These are phyloP conservation scores for Aspergillus taichungensis DNA, from an alignment of 495 filamentous ascomycete species.

Conservation along the genomic window DNA sequence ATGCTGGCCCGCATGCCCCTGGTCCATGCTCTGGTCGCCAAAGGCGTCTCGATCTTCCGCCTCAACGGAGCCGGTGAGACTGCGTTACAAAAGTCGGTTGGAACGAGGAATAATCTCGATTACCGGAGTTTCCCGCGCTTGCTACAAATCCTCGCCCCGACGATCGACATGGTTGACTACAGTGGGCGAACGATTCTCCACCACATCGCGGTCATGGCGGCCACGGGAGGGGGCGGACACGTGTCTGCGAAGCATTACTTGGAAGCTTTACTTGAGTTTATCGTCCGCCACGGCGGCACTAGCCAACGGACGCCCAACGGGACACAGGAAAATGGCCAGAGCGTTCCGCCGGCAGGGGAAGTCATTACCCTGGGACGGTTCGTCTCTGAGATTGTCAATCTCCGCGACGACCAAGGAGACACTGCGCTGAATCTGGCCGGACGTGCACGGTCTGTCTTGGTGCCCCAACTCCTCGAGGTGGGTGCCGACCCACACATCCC, in stretches of 20 bases:
- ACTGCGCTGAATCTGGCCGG: slow-evolving; percentile 92
- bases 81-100: slow-evolving; percentile 78
- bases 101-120: slow-evolving; percentile 85
- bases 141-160: slow-evolving; percentile 78
- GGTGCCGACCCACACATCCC: slow-evolving; percentile 82
- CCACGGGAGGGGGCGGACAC: slow-evolving; percentile 74
- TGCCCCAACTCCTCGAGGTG: slow-evolving; percentile 87
- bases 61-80: slow-evolving; percentile 85
- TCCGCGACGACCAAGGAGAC: slow-evolving; percentile 83
- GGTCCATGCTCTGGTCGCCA: slow-evolving; percentile 66
- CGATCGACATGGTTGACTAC: slow-evolving; percentile 81
- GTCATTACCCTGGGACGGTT: slow-evolving; percentile 80
- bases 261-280: slow-evolving; percentile 84
- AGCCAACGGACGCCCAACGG: slow-evolving; percentile 42
- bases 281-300: slow-evolving; percentile 71
- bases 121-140: slow-evolving; percentile 73
- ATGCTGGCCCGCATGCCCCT: slow-evolving; percentile 80
- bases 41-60: slow-evolving; percentile 77
- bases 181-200: slow-evolving; percentile 88
- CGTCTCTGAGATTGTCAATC: slow-evolving; percentile 92
- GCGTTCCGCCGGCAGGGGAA: slow-evolving; percentile 30
- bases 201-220: slow-evolving; percentile 91
- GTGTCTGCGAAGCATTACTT: slow-evolving; percentile 86
- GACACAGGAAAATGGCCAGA: slow-evolving; percentile 13
- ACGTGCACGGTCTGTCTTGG: slow-evolving; percentile 84